A percentile compares a stretch with the other conserved stretches of the same genome.
These are phyloP conservation scores for Puccinia triticina DNA, from an alignment of 1,284 basidiomycete genomes.

Conservation along the genomic window DNA sequence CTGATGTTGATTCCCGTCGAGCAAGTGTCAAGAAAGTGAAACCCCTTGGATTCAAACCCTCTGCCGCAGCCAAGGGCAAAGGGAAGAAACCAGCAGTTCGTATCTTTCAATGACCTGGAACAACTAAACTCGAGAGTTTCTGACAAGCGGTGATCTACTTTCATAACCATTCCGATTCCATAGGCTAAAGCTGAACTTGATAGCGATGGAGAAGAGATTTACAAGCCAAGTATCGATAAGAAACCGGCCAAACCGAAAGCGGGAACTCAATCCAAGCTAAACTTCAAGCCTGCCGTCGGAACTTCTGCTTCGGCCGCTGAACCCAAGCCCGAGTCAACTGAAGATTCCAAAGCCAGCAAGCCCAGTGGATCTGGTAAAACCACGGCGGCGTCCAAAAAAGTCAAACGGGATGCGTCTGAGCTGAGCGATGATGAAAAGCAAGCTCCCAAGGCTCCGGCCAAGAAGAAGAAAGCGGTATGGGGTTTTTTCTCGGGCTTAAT, in stretches of 20 bases:
- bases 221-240: conserved; percentile 33
- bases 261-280: conserved; percentile 23
- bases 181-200: conserved; percentile 33
- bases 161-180: not conserved
- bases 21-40: conserved; percentile 39
- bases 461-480: conserved; percentile 18
- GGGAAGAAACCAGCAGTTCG: conserved; percentile 31
- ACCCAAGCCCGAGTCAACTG: not conserved
- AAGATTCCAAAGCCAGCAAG: conserved; percentile 2
- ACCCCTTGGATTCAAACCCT: conserved; percentile 20
- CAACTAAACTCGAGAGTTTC: not conserved
- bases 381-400: conserved; percentile 11
- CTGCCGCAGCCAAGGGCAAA: conserved; percentile 2
- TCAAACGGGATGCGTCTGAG: conserved; percentile 7
- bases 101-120: not conserved
- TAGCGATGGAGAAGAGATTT: conserved; percentile 46
- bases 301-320: not conserved
- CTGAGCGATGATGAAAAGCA: conserved; percentile 12
- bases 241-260: conserved; percentile 16
- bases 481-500: not conserved
- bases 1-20: conserved; percentile 22
- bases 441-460: conserved; percentile 12
- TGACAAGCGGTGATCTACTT: not conserved
- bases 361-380: not conserved
- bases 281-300: conserved; percentile 6